phyloP scores from a whole-genome alignment of 163 green algal species.

The Chlamydomonas reinhardtii region DNA sequence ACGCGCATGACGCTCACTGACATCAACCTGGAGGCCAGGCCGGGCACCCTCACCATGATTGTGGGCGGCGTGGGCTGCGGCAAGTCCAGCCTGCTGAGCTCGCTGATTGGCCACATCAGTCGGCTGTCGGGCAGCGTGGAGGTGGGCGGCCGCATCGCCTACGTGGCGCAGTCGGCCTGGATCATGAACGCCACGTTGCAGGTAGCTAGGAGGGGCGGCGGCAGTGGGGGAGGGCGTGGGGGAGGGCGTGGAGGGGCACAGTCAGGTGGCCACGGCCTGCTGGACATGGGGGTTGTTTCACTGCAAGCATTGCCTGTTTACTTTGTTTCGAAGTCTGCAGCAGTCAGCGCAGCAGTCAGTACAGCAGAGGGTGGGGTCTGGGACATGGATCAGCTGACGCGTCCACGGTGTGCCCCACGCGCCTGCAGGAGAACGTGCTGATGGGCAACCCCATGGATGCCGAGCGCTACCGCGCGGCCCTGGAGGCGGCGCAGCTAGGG shows the following conservation, averaged over 20 bases:
- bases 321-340: too few species aligned
- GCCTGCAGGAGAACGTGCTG: constrained; percentile 77
- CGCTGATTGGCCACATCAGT: constrained; percentile 69
- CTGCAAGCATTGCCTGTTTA: too few species aligned
- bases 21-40: constrained; percentile 46
- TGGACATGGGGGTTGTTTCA: too few species aligned
- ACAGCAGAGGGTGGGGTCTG: too few species aligned
- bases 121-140: constrained; percentile 44
- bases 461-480: constrained; percentile 55
- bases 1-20: constrained; percentile 34
- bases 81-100: constrained; percentile 77
- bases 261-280: too few species aligned
- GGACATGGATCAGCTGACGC: too few species aligned
- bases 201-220: constrained; percentile 21
- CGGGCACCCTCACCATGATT: constrained; percentile 67
- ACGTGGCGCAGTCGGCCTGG: constrained; percentile 81
- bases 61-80: constrained; percentile 84
- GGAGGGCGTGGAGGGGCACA: background rate
- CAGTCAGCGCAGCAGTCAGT: too few species aligned
- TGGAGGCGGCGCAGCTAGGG: constrained; percentile 66
- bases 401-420: too few species aligned
- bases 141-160: constrained; percentile 77
- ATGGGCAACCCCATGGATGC: constrained; percentile 65
- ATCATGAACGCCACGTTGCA: constrained; percentile 81
- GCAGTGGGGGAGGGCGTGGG: too few species aligned